phyloP scores from a whole-genome alignment of 805 yeast species.

The Wickerhamomyces tratensis region DNA sequence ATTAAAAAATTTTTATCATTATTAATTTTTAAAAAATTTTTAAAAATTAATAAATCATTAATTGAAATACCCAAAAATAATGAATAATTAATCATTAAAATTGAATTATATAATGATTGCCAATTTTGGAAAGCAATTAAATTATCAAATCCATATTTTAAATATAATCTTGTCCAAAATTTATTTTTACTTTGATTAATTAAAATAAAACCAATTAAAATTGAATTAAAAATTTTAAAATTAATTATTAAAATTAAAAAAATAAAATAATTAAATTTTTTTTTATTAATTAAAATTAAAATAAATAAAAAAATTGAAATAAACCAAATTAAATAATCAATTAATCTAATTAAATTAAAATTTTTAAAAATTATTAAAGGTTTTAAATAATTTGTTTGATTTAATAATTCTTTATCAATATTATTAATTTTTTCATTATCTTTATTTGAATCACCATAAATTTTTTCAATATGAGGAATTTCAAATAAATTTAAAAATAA shows the following conservation, averaged over 20 bases:
- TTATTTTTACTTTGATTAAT: constrained; percentile 50
- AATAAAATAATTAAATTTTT: constrained; percentile 18
- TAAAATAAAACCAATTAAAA: constrained; percentile 40
- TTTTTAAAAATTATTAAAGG: constrained; percentile 55
- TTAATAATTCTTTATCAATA: constrained; percentile 23
- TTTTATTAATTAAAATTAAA: constrained; percentile 31
- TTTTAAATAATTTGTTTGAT: constrained; percentile 34
- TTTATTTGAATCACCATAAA: constrained; percentile 44
- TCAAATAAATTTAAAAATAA: constrained; percentile 66
- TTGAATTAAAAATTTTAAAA: constrained; percentile 41
- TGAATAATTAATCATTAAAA: constrained; percentile 46
- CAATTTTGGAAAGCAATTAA: constrained; percentile 63
- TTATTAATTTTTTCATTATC: constrained; percentile 18
- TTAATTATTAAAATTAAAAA: constrained; percentile 24
- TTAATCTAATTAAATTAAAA: constrained; percentile 53
- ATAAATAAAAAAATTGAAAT: constrained; percentile 29
- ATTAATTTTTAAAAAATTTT: no score
- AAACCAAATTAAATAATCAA: constrained; percentile 45
- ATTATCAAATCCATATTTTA: constrained; percentile 55
- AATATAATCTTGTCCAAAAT: constrained; percentile 53
- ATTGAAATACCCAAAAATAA: constrained; percentile 32
- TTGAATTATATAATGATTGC: constrained; percentile 52
- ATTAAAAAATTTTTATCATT: no score
- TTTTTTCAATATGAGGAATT: constrained; percentile 80
- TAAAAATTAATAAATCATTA: constrained; percentile 12